Evolutionary conservation across 495 filamentous ascomycete species (phyloP).

Genomic region (Aspergillus nidulans): DNA sequence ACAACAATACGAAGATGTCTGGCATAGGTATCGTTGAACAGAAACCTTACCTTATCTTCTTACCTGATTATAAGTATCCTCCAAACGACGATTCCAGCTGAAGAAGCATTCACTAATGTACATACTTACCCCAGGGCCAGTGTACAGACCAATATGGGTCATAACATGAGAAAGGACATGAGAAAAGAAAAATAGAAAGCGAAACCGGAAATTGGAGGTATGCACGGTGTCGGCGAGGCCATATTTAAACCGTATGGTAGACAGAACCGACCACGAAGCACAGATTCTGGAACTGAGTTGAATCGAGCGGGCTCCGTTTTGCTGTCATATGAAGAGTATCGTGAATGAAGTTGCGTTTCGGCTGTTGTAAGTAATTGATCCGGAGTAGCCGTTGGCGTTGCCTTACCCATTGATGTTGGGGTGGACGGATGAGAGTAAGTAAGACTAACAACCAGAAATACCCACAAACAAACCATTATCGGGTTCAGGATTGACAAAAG

Average conservation of each 20-base stretch:
- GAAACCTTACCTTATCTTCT: conserved; percentile 68
- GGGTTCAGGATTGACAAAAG: conserved; percentile 18
- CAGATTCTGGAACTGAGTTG: not conserved
- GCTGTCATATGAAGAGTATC: not conserved
- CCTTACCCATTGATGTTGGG: conserved; percentile 57
- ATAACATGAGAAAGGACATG: conserved; percentile 19
- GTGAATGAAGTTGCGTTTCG: conserved; percentile 4
- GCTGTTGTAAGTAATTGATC: conserved; percentile 19
- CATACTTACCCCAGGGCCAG: conserved; percentile 43
- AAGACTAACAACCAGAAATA: conserved; percentile 40
- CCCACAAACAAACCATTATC: conserved; percentile 46
- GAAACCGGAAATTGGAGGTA: conserved; percentile 20
- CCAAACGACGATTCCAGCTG: conserved; percentile 16
- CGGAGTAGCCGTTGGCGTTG: conserved; percentile 12
- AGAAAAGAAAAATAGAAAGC: conserved; percentile 14
- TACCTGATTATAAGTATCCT: conserved; percentile 44
- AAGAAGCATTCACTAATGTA: conserved; percentile 38
- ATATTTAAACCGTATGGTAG: conserved; percentile 8
- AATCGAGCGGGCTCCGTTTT: not conserved
- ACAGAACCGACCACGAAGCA: conserved; percentile 2
- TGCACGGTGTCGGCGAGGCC: conserved; percentile 11
- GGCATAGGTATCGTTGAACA: conserved; percentile 28
- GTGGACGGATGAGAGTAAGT: conserved; percentile 48
- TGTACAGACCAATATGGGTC: conserved; percentile 13
- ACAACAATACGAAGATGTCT: conserved; percentile 28